A percentile compares a stretch with the other conserved stretches of the same genome.
Conservation (phyloP, 805 yeast genomes). For the Myxozyma kluyveri region DNA sequence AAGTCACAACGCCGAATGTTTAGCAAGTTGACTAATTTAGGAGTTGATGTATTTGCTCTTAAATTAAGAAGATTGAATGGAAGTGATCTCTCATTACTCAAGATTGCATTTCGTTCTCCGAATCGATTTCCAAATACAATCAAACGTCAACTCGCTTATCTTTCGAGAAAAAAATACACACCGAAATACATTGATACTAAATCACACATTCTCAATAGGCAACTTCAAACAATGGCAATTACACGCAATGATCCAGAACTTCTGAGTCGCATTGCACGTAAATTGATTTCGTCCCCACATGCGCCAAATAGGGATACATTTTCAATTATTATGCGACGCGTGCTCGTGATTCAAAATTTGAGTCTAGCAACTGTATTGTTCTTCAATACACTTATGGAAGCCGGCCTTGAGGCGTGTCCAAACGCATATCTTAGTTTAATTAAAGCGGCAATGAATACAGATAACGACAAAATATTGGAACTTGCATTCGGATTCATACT, state of each 20-base stretch:
- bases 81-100: background rate
- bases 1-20: background rate
- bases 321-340: conserved; percentile 31
- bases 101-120: background rate
- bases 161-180: background rate
- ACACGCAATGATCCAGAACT: conserved; percentile 4
- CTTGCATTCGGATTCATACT: conserved; percentile 7
- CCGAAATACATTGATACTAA: background rate
- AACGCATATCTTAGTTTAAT: conserved; percentile 6
- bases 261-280: conserved; percentile 3
- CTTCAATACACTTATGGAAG: conserved; percentile 14
- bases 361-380: conserved; percentile 19
- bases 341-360: conserved; percentile 19
- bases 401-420: conserved; percentile 18
- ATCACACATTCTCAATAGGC: background rate
- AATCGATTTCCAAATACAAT: background rate
- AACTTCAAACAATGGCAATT: background rate
- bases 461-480: conserved; percentile 6
- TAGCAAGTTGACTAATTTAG: background rate
- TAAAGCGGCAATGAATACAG: conserved; percentile 5
- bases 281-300: conserved; percentile 4
- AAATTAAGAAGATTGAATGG: background rate
- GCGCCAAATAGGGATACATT: conserved; percentile 33
- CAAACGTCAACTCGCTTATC: background rate
- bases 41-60: background rate